A percentile compares a stretch with the other conserved stretches of the same genome.
These are phyloP conservation scores for Citrullus colocynthis DNA, from an alignment of 306 rosid genomes.

Conservation along the genomic window DNA sequence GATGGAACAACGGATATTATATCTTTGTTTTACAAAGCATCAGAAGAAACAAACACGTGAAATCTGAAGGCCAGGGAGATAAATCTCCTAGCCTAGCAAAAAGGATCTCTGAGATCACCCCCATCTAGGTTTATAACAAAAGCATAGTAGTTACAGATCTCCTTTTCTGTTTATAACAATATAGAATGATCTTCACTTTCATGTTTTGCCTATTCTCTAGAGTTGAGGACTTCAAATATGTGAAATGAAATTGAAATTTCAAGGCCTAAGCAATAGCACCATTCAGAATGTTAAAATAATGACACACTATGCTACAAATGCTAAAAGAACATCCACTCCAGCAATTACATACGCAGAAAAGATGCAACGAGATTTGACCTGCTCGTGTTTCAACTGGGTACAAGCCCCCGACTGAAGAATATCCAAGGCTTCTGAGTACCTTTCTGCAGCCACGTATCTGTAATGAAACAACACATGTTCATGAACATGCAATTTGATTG, in stretches of 20 bases:
- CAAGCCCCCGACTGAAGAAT: conserved; percentile 80
- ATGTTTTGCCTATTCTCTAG: background rate
- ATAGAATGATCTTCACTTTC: background rate
- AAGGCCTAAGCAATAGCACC: background rate
- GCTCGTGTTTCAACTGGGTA: conserved; percentile 58
- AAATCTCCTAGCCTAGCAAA: background rate
- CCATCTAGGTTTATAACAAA: background rate
- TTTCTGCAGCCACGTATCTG: conserved; percentile 71
- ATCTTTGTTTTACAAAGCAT: background rate
- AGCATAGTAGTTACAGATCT: too few species aligned
- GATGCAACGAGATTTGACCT: conserved; percentile 34
- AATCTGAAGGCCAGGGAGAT: background rate
- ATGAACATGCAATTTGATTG: background rate
- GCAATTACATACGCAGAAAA: conserved; percentile 5
- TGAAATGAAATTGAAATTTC: background rate
- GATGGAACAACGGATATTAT: background rate
- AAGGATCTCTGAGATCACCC: background rate
- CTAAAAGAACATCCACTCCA: background rate
- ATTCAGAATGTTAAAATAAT: background rate
- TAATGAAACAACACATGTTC: conserved; percentile 19
- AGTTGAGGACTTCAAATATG: background rate
- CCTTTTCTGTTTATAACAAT: background rate
- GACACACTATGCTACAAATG: background rate
- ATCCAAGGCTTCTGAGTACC: conserved; percentile 74
- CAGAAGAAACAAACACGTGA: background rate